Conservation (phyloP, 163 green algal species). For the Smithsoniella earleae region DNA sequence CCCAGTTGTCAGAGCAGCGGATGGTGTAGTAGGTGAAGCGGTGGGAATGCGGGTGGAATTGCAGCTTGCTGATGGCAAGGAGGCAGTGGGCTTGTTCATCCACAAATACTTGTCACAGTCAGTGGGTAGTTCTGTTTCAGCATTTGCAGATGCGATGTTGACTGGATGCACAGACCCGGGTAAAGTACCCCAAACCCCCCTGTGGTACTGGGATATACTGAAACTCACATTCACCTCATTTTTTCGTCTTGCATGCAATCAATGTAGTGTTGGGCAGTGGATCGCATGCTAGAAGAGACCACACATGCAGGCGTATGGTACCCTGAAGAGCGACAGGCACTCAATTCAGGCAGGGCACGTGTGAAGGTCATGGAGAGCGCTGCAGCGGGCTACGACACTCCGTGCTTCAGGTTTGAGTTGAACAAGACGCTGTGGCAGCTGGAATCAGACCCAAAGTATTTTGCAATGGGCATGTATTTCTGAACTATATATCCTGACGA, state of each 20-base stretch:
- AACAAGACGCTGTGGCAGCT: slow-evolving; percentile 28
- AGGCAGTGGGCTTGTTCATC: slow-evolving; percentile 66
- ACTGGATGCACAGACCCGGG: slow-evolving; percentile 65
- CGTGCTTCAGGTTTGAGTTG: slow-evolving; percentile 18
- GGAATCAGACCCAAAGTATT: slow-evolving; percentile 27
- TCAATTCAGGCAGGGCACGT: slow-evolving; percentile 34
- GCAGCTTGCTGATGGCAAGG: slow-evolving; percentile 69
- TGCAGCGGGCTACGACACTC: slow-evolving; percentile 2
- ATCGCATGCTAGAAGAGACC: too few species aligned
- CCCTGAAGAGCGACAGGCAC: slow-evolving; percentile 70
- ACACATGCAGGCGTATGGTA: slow-evolving; percentile 76
- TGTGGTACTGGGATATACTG: too few species aligned
- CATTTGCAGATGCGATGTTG: slow-evolving; percentile 76
- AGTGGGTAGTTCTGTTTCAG: slow-evolving; percentile 73
- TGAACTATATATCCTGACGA: too few species aligned
- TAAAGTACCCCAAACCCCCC: too few species aligned
- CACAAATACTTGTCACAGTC: slow-evolving; percentile 59
- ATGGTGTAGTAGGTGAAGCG: slow-evolving; percentile 69
- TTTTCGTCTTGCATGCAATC: too few species aligned
- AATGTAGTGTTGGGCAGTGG: too few species aligned
- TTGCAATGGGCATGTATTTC: slow-evolving; percentile 29
- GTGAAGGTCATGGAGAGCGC: slow-evolving; percentile 3
- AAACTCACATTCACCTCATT: too few species aligned
- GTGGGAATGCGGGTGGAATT: slow-evolving; percentile 84
- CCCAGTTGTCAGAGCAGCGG: slow-evolving; percentile 62